These are phyloP conservation scores for Parachaetomium inaequale DNA, from an alignment of 495 filamentous ascomycete species.

Conservation along the genomic window DNA sequence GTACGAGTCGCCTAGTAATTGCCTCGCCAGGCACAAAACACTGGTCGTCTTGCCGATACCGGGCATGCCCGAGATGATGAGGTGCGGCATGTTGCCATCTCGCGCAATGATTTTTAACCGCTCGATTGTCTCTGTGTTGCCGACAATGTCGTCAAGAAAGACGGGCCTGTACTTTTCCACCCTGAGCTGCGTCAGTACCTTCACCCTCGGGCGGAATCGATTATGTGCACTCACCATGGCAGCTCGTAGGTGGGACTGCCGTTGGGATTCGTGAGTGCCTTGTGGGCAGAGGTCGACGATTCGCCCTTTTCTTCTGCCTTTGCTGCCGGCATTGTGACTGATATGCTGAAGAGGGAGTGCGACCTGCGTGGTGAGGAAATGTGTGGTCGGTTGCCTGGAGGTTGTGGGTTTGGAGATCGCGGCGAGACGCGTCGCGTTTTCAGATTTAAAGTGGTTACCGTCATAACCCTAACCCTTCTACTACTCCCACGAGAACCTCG, in stretches of 20 bases:
- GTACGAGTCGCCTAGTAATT: constrained; percentile 88
- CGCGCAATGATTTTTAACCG: constrained; percentile 97
- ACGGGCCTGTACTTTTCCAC: constrained; percentile 97
- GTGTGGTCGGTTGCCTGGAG: neutral
- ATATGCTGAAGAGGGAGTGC: neutral
- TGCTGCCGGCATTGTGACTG: constrained; percentile 38
- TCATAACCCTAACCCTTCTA: constrained; percentile 23
- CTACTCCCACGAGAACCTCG: too few species aligned
- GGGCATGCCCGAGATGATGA: constrained; percentile 99
- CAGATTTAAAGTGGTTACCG: constrained; percentile 23
- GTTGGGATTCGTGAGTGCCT: constrained; percentile 60
- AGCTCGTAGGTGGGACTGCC: constrained; percentile 73
- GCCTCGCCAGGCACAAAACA: constrained; percentile 86
- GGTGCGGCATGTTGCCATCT: constrained; percentile 98
- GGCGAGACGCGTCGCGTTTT: constrained; percentile 25
- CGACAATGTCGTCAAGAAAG: constrained; percentile 93
- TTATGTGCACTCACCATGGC: constrained; percentile 66
- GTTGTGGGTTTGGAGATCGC: constrained; percentile 3
- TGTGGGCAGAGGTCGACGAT: constrained; percentile 71
- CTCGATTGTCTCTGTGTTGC: constrained; percentile 96
- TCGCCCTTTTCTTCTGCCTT: constrained; percentile 54
- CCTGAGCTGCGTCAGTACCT: constrained; percentile 50
- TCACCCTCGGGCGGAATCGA: neutral
- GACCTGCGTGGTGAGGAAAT: neutral
- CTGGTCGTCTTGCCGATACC: constrained; percentile 99